Evolutionary conservation across 2,329 filamentous ascomycete species (phyloP).

Genomic region (Arthrocladium fulminans): DNA sequence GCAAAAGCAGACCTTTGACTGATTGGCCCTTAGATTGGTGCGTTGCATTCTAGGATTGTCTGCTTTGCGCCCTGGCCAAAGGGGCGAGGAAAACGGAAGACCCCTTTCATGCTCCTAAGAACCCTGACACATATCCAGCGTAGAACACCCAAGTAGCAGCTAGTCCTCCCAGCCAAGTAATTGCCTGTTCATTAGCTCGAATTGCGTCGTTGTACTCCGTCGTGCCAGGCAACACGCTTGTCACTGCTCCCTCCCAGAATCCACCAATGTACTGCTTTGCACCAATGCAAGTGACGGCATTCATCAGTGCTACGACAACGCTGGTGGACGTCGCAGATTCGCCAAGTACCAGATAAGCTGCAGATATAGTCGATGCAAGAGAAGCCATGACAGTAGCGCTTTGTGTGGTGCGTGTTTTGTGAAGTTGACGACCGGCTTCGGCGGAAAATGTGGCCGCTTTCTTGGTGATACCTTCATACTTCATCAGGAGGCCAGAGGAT

Average conservation of each 20-base stretch:
- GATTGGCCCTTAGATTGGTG: no score
- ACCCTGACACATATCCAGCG: not conserved
- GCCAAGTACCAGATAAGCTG: not conserved
- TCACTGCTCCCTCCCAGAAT: not conserved
- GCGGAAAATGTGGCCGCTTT: slow-evolving; percentile 2
- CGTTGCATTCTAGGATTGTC: no score
- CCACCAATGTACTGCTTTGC: not conserved
- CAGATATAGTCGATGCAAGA: not conserved
- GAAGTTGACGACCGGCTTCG: not conserved
- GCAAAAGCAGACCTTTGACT: no score
- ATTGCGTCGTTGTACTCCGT: slow-evolving; percentile 1
- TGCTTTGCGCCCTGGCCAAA: no score
- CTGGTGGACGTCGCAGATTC: not conserved
- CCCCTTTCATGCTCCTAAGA: not conserved
- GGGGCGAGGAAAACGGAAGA: no score
- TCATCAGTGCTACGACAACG: not conserved
- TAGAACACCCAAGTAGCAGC: not conserved
- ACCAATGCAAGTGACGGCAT: not conserved
- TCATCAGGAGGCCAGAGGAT: not conserved
- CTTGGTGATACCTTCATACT: slow-evolving; percentile 3
- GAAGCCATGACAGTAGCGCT: slow-evolving; percentile 1
- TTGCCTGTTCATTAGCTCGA: not conserved
- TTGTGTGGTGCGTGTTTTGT: slow-evolving; percentile 6
- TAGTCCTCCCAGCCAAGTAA: not conserved
- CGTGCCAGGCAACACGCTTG: not conserved